Evolutionary conservation across 129 eudicot genomes (phyloP).

Genomic region (Artemisia annua): DNA sequence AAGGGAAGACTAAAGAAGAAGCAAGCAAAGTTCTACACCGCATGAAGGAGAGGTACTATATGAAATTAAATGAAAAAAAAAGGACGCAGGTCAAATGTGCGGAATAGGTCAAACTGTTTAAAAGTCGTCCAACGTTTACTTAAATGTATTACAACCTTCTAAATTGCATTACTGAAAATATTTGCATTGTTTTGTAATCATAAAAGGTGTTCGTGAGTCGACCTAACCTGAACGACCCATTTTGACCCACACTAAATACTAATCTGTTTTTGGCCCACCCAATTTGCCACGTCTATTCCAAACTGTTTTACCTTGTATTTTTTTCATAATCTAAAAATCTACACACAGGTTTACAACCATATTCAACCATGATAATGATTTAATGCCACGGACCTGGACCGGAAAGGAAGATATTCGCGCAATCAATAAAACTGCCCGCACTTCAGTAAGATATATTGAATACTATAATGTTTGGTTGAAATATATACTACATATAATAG

Average conservation of each 20-base stretch:
- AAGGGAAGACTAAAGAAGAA: slow-evolving; percentile 81
- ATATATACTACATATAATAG: not conserved
- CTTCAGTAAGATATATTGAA: slow-evolving; percentile 57
- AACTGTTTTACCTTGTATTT: not conserved
- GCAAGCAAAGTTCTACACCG: slow-evolving; percentile 72
- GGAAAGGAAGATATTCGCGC: slow-evolving; percentile 92
- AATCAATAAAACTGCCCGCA: slow-evolving; percentile 82
- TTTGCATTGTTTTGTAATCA: too few relatives aligned
- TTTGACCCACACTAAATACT: not conserved
- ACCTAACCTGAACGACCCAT: not conserved
- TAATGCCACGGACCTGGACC: slow-evolving; percentile 93
- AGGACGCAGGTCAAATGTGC: too few relatives aligned
- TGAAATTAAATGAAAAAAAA: not conserved
- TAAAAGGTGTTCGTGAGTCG: too few relatives aligned
- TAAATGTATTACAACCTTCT: too few relatives aligned
- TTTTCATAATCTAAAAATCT: slow-evolving; percentile 15
- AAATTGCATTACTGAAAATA: not conserved
- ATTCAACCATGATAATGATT: slow-evolving; percentile 82
- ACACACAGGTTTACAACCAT: slow-evolving; percentile 70
- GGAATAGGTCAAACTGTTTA: not conserved
- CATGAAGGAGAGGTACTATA: slow-evolving; percentile 78
- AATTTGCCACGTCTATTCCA: not conserved
- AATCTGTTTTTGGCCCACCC: not conserved
- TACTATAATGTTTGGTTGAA: not conserved
- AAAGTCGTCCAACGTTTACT: not conserved